A percentile compares a stretch with the other conserved stretches of the same genome.
phyloP scores from a whole-genome alignment of 345 rosid species.

The Hibiscus syriacus region DNA sequence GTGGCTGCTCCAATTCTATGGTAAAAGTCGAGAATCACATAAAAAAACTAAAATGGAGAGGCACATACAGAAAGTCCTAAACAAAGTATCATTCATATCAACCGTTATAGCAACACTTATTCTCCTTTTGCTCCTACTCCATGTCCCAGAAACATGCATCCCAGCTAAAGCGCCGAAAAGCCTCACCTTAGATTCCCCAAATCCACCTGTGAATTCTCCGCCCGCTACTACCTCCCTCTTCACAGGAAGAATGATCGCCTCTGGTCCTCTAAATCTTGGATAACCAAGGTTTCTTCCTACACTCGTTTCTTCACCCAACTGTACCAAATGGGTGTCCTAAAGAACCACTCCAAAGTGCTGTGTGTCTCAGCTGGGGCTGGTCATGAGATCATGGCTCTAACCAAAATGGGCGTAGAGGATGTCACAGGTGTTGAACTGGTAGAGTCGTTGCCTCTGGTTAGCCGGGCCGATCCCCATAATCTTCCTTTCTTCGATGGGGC shows the following conservation, averaged over 20 bases:
- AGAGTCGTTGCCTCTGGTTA: conserved; percentile 64
- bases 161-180: conserved; percentile 34
- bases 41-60: conserved; percentile 43
- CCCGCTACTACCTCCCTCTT: conserved; percentile 53
- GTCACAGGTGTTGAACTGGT: conserved; percentile 80
- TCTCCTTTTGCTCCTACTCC: conserved; percentile 42
- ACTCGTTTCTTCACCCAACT: conserved; percentile 39
- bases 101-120: conserved; percentile 38
- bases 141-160: conserved; percentile 60
- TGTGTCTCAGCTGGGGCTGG: conserved; percentile 89
- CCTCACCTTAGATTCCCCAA: conserved; percentile 67
- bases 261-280: conserved; percentile 67
- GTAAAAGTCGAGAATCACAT: background rate
- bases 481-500: conserved; percentile 69
- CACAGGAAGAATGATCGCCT: conserved; percentile 60
- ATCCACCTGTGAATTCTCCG: conserved; percentile 68
- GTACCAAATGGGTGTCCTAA: conserved; percentile 33
- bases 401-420: conserved; percentile 46
- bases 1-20: background rate
- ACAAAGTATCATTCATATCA: conserved; percentile 39
- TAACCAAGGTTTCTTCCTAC: conserved; percentile 43
- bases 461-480: conserved; percentile 74
- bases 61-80: conserved; percentile 46
- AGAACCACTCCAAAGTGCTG: conserved; percentile 63
- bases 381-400: conserved; percentile 72